Percentiles rank a stretch among this genome's conserved stretches.
These are phyloP conservation scores for Talaromyces liani DNA, from an alignment of 495 filamentous ascomycete genomes.

Conservation along the genomic window DNA sequence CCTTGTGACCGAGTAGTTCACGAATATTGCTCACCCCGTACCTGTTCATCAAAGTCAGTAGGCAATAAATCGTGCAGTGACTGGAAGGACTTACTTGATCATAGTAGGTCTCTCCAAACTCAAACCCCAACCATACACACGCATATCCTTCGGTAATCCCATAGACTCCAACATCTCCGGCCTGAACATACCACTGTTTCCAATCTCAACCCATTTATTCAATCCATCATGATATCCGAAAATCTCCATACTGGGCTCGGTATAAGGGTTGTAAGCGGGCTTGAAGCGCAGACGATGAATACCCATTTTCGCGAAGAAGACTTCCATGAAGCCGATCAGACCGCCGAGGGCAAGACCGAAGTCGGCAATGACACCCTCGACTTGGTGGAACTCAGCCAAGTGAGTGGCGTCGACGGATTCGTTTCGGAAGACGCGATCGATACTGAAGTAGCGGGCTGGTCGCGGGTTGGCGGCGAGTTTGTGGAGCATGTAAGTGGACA, in stretches of 20 bases:
- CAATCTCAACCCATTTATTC: slow-evolving; percentile 90
- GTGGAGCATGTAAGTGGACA: slow-evolving; percentile 81
- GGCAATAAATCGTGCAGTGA: not conserved
- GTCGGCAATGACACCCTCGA: slow-evolving; percentile 97
- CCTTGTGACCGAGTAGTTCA: slow-evolving; percentile 78
- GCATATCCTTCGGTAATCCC: slow-evolving; percentile 80
- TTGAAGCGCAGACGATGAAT: slow-evolving; percentile 85
- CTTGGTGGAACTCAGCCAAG: slow-evolving; percentile 96
- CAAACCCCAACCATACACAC: slow-evolving; percentile 86
- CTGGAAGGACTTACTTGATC: slow-evolving; percentile 62
- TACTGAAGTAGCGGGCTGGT: slow-evolving; percentile 91
- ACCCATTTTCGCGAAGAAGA: slow-evolving; percentile 95
- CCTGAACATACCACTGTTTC: slow-evolving; percentile 96
- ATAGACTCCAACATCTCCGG: slow-evolving; percentile 92
- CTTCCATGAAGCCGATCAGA: slow-evolving; percentile 91
- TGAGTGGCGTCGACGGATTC: slow-evolving; percentile 96
- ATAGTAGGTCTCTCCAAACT: slow-evolving; percentile 92
- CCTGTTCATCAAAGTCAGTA: slow-evolving; percentile 18
- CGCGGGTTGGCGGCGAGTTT: slow-evolving; percentile 74
- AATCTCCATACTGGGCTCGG: slow-evolving; percentile 96
- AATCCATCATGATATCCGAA: slow-evolving; percentile 89
- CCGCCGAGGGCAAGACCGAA: slow-evolving; percentile 85
- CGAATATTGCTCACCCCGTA: slow-evolving; percentile 79
- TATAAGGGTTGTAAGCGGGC: slow-evolving; percentile 97
- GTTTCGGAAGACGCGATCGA: slow-evolving; percentile 94